Evolutionary conservation across 2,329 filamentous ascomycete genomes (phyloP), one percentile per base, ranked within the genome.

Genomic region (Nemania sp.): DNA sequence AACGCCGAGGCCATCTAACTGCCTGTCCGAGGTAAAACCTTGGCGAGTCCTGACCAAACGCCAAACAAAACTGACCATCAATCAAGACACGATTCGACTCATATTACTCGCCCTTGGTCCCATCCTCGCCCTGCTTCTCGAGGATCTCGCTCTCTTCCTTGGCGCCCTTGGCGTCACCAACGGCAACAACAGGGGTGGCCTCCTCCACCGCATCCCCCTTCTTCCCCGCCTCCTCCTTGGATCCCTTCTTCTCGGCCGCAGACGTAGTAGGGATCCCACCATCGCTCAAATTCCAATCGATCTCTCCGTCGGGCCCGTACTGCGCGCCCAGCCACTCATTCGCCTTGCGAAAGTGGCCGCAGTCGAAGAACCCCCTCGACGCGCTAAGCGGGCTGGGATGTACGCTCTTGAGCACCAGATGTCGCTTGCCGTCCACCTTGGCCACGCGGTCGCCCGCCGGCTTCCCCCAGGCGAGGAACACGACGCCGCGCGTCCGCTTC

Each of bases 341-440:
- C 48, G 90, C 86, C 77, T 87, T 85, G 65, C 81, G 87, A 75
- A 96, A 97, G 76, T 96, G 92, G 0, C 87, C 86, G 68, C 90
- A 93, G 59, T 91, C 88, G 67, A 91, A 92, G 75, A 92, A 99
- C 1, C 95, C 95, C 55, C 85, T 83, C 13, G 81, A 78, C 3
- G 94, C 95, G 77, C 91, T 96, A 66, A 97, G 76, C n/a, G 95
- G 95, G 75, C 92, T 97, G 0, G 95, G 95, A 77, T 99, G 95
- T 51, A 93, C 92, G 70, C 88, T 90, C 77, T 90, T 88, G 66
- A 99, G 80, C 39, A 99, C 91, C 47, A 91, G 82, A 78, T 99
- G 94, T 69, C 83, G 88, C 65, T 85, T 81, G 52, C 77, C 80
- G 71, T 95, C 89, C 54, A 98, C 82, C 67, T 87, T 89, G 43